Base-by-base conservation (phyloP, 148 eudicot genomes). In the Rhododendron vialii region DNA sequence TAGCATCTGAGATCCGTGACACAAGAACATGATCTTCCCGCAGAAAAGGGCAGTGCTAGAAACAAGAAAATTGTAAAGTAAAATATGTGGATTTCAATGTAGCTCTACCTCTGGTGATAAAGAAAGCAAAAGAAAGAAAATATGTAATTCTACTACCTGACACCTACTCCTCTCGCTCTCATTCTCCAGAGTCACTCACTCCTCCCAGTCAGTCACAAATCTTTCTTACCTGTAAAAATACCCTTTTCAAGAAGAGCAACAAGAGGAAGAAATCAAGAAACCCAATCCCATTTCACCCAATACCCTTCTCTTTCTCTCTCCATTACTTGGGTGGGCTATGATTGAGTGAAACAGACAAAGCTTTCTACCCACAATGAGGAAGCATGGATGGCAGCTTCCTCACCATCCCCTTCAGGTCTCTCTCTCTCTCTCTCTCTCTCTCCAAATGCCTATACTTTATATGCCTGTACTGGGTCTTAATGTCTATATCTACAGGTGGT, bases 371-470 rank as follows among this genome's bases (percentile, higher is more conserved):
- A 67, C 55, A 85, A 96, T 96, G 99, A 96, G 98, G 88, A 96
- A 94, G 89, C 96, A 96, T 91, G 99, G 99, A 86, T 96, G 99
- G 99, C 94, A 95, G 88, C 98, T 95, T 83, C 99, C 99, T 77
- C 93, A 94, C 81, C 99, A 96, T 87, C 99, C 99, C 81, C 96
- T 96, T 82, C 98, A 96, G 96, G 99, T 95, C 71, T 75, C 80
- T 79, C 77, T 50, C 48, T 41, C 38, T 67, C 14, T 79, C 50
- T 69, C 71, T 47, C 57, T 38, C 20, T 20, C 78, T 17, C 82
- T 43, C n/a, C 24, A 47, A 45, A 67, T 83, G 10, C 47, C 30
- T 83, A 4, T 67, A 45, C 57, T 12, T 26, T 38, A 3, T 36
- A 59, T 86, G 13, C 61, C 30, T 2, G 48, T 9, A 18, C 36